Conservation (phyloP, 148 eudicot genomes). For the Chenopodium berlandieri region DNA sequence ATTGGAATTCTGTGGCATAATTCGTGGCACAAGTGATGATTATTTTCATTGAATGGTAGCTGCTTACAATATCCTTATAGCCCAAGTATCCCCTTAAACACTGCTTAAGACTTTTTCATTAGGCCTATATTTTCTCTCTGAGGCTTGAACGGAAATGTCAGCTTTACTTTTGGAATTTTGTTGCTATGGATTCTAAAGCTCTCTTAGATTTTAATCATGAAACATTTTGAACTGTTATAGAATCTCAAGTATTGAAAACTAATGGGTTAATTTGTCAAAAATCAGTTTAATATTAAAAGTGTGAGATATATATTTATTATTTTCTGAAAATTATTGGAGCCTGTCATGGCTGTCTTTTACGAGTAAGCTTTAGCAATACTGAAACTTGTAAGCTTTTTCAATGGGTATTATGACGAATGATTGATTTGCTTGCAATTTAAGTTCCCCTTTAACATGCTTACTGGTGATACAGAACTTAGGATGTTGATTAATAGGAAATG, state of each 20-base stretch:
- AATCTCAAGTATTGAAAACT: background rate
- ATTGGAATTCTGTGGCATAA: too few species aligned
- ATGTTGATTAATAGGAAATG: background rate
- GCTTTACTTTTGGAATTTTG: too few species aligned
- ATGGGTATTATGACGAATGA: background rate
- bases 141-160: background rate
- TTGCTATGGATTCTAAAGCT: background rate
- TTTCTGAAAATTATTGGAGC: background rate
- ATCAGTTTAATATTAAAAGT: too few species aligned
- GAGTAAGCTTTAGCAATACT: background rate
- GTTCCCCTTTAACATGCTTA: background rate
- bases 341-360: background rate
- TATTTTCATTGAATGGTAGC: too few species aligned
- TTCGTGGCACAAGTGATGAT: too few species aligned
- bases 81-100: background rate
- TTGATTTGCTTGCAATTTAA: background rate
- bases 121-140: background rate
- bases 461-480: background rate
- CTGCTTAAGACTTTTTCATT: background rate
- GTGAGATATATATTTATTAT: background rate
- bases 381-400: background rate
- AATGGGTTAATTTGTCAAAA: background rate
- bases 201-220: background rate
- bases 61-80: background rate
- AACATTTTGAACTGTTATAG: background rate